Percentiles rank a stretch among this genome's conserved stretches.
Evolutionary conservation across 2,329 filamentous ascomycete genomes (phyloP).

Genomic region (Ceratocystis cacaofunesta): DNA sequence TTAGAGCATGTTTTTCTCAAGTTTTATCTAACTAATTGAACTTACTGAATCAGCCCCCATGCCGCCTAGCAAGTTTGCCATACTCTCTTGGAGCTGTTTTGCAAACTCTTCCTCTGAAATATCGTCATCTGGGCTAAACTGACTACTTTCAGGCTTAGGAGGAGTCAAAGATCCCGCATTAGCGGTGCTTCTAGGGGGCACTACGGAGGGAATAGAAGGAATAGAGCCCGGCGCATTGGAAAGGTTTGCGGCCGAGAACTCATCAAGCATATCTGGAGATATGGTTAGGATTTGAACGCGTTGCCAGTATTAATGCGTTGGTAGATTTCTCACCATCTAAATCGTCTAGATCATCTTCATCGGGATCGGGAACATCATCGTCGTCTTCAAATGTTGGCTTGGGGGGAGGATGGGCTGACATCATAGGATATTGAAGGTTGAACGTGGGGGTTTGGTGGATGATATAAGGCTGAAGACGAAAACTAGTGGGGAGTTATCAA

Average conservation of each 20-base stretch:
- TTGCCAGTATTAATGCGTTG: background rate
- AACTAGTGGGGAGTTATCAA: background rate
- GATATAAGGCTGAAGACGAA: background rate
- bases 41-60: conserved; percentile 16
- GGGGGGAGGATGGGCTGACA: conserved; percentile 12
- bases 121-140: conserved; percentile 10
- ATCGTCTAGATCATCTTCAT: conserved; percentile 85
- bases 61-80: conserved; percentile 14
- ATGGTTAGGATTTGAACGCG: conserved; percentile 7
- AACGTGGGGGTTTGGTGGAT: background rate
- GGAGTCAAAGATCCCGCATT: background rate
- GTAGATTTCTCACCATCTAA: conserved; percentile 52
- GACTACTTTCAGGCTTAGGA: background rate
- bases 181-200: conserved; percentile 22
- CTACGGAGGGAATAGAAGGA: conserved; percentile 26
- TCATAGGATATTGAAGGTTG: background rate
- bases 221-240: conserved; percentile 4
- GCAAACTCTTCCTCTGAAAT: conserved; percentile 16
- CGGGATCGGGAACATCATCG: conserved; percentile 65
- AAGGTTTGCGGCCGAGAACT: conserved; percentile 53
- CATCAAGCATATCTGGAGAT: conserved; percentile 70
- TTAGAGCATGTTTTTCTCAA: background rate
- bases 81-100: conserved; percentile 15
- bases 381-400: conserved; percentile 20
- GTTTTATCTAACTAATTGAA: background rate